phyloP scores from a whole-genome alignment of 1,284 basidiomycete genomes.

The Sporisorium exsertum region DNA sequence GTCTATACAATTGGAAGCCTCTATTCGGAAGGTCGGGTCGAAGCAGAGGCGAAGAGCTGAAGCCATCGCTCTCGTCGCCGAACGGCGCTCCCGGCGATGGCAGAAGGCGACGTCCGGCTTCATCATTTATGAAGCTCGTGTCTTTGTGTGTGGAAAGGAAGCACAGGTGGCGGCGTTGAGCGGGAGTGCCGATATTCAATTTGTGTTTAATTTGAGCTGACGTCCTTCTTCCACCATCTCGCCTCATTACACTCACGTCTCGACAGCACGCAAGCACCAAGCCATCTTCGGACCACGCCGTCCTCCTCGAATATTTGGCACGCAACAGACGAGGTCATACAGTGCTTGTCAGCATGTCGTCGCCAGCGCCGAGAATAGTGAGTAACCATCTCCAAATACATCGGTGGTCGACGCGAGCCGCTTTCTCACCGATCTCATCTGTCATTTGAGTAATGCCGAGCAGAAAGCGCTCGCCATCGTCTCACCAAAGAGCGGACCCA shows the following conservation, averaged over 20 bases:
- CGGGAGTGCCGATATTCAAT: background rate
- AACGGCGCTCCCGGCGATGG: no score
- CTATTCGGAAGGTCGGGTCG: no score
- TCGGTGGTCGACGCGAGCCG: background rate
- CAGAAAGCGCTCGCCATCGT: slow-evolving; percentile 54
- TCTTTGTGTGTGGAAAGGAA: background rate
- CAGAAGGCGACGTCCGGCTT: no score
- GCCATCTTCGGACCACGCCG: slow-evolving; percentile 6
- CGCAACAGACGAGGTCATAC: no score
- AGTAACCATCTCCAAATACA: background rate
- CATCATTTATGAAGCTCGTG: background rate
- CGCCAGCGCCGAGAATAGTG: slow-evolving; percentile 27
- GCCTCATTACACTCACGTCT: background rate
- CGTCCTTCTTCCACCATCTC: slow-evolving; percentile 19
- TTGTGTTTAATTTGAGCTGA: background rate
- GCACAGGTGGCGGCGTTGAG: background rate
- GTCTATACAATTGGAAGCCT: no score
- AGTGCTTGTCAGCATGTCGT: slow-evolving; percentile 10
- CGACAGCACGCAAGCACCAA: background rate
- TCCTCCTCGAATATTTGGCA: no score
- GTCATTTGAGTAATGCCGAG: background rate
- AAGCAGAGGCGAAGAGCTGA: background rate
- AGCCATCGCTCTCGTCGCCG: background rate
- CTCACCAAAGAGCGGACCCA: slow-evolving; percentile 48
- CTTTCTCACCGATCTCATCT: background rate